Conservation (phyloP, 2,329 filamentous ascomycete species). For the Aspergillus tanneri region DNA sequence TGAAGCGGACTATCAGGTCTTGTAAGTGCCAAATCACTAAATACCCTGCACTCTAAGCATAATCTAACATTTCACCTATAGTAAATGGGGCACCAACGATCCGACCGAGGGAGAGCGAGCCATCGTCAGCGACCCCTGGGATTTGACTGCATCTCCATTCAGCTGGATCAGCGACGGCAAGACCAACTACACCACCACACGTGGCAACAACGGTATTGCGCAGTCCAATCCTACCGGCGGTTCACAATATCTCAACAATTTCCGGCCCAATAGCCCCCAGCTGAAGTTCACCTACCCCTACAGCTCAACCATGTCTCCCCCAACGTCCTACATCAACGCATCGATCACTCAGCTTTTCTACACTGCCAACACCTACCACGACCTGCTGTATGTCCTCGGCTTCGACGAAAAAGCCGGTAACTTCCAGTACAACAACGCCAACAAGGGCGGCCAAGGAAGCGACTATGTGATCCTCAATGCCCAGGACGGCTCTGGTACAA, state of each 20-base stretch:
- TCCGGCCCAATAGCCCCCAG: conserved; percentile 9
- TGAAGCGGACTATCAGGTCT: conserved; percentile 16
- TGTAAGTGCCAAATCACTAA: conserved; percentile 13
- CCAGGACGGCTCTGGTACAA: conserved; percentile 17
- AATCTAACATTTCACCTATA: background rate
- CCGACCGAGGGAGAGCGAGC: conserved; percentile 14
- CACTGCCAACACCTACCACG: conserved; percentile 20
- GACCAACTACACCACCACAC: conserved; percentile 13
- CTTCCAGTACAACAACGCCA: conserved; percentile 16
- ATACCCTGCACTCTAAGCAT: background rate
- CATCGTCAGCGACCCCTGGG: conserved; percentile 16
- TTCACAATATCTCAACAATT: conserved; percentile 7
- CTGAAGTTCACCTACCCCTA: conserved; percentile 15
- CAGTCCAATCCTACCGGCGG: conserved; percentile 15
- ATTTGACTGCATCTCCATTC: conserved; percentile 9
- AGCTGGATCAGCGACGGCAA: conserved; percentile 17
- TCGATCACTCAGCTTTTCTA: conserved; percentile 20
- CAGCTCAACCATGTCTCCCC: conserved; percentile 1
- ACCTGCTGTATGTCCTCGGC: conserved; percentile 16
- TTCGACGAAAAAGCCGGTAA: conserved; percentile 18
- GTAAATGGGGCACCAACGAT: conserved; percentile 16
- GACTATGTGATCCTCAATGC: conserved; percentile 20
- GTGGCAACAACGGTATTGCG: conserved; percentile 18
- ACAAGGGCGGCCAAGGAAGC: conserved; percentile 9
- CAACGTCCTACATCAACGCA: conserved; percentile 15